Base-by-base conservation (phyloP, 768 basidiomycete species). In the Suillus luteus region DNA sequence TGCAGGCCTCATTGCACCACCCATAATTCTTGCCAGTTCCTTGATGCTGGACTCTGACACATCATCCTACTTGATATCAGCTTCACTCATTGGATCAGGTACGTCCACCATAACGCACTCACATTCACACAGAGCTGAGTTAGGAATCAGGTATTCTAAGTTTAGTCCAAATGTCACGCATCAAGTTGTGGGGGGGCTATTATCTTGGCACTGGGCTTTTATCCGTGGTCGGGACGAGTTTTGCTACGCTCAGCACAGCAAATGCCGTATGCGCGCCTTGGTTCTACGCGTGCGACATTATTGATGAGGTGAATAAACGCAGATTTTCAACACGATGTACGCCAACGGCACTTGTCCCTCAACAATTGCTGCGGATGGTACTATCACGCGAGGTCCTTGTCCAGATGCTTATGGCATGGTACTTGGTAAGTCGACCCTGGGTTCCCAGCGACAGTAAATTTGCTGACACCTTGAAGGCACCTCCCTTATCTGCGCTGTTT, bases 391-490 rank as follows among this genome's bases (percentile, higher is more conserved):
- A 8, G 81, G 79, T 0, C 70, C 89, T 10, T 94, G 91, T 73
- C 92, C 90, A 0, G 90, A 92, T 61, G 92, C 91, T 0, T 94
- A 90, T 69, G 92, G 92, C 27, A 89, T 83, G 77, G 78, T 93
- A 4, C 82, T 93, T 35, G 89, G 92, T 86, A 68, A 51, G 78
- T 67, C 17, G 46, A 35, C 31, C 52, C 1, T 12, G 33, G 37
- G 27, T 54, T 52, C 38, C 5, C 35, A 43, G 15, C 40, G 11
- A 48, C 46, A 51, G 22, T 24, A 19, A 33, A n/a, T 3, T 54
- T 37, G 15, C 54, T 59, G 17, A 14, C 3, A 40, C 27, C 2
- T 15, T 67, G 9, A 66, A 88, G 90, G 91, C 12, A 92, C 92
- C 0, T 88, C 89, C 0, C 77, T 92, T 24, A 83, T 93, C 64